phyloP scores from a whole-genome alignment of 108 stramenopile genomes.

The Mayamaea pseudoterrestris region DNA sequence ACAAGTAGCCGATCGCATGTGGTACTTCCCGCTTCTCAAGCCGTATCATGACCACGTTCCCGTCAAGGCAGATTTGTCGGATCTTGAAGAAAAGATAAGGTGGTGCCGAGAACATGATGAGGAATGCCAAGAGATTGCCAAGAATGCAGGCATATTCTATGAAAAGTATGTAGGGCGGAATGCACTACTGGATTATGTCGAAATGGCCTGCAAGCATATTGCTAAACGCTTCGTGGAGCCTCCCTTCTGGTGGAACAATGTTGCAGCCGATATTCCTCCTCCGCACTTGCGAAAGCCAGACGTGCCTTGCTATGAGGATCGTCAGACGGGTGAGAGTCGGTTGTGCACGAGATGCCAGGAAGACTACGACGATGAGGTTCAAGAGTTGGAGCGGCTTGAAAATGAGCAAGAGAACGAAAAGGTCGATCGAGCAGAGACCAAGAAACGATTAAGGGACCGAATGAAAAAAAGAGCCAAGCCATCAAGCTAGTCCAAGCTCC shows the following conservation, averaged over 20 bases:
- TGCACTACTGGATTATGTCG: conserved; percentile 89
- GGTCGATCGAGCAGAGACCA: conserved; percentile 24
- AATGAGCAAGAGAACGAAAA: conserved; percentile 32
- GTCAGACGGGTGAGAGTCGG: conserved; percentile 28
- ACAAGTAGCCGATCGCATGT: conserved; percentile 95
- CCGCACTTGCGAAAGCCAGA: conserved; percentile 65
- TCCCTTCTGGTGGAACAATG: conserved; percentile 64
- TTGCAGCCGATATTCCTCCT: conserved; percentile 24
- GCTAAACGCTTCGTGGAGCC: conserved; percentile 67
- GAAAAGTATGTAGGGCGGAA: conserved; percentile 71
- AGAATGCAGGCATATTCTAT: conserved; percentile 68
- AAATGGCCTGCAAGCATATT: conserved; percentile 74
- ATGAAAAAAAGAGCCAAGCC: conserved; percentile 37
- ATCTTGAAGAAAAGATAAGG: conserved; percentile 91
- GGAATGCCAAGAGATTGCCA: conserved; percentile 81
- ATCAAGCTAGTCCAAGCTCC: too few species aligned
- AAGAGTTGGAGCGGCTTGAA: conserved; percentile 25
- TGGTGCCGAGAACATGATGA: conserved; percentile 97
- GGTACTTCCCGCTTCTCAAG: conserved; percentile 96
- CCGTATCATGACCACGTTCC: conserved; percentile 95
- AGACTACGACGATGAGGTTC: conserved; percentile 41
- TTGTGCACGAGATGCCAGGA: conserved; percentile 65
- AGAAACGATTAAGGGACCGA: conserved; percentile 24
- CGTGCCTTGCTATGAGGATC: conserved; percentile 51
- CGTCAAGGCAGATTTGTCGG: conserved; percentile 89